These are phyloP conservation scores for Cocos nucifera DNA, from an alignment of 176 grass and related monocot genomes.

Conservation along the genomic window DNA sequence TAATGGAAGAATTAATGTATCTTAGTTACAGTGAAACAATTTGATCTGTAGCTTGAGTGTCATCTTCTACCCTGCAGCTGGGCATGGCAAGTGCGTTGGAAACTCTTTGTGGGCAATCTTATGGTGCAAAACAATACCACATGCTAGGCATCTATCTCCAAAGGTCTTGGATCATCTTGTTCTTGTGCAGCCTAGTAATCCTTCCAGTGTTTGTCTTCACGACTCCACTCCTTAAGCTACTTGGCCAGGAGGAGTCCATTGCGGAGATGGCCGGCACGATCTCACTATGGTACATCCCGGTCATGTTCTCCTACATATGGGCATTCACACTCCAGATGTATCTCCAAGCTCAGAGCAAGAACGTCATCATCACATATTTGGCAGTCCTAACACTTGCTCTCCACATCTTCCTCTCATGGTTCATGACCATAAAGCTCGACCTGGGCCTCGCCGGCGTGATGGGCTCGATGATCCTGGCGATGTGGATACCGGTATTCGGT, in stretches of 20 bases:
- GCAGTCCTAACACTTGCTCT: slow-evolving; percentile 44
- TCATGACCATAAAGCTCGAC: slow-evolving; percentile 20
- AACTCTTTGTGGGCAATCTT: slow-evolving; percentile 63
- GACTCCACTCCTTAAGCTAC: slow-evolving; percentile 29
- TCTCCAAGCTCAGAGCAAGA: slow-evolving; percentile 80
- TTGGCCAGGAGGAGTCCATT: slow-evolving; percentile 54
- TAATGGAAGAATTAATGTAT: too few relatives aligned
- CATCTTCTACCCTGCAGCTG: slow-evolving; percentile 24
- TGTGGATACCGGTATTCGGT: slow-evolving; percentile 51
- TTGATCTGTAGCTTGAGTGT: not conserved
- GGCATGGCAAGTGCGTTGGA: slow-evolving; percentile 79
- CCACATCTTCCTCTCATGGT: slow-evolving; percentile 52
- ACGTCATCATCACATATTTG: slow-evolving; percentile 54
- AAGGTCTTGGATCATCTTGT: slow-evolving; percentile 63
- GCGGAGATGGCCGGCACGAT: slow-evolving; percentile 35
- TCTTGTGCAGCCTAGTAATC: slow-evolving; percentile 7
- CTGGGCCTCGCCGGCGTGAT: slow-evolving; percentile 47
- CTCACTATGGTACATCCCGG: slow-evolving; percentile 56
- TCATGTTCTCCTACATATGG: slow-evolving; percentile 47
- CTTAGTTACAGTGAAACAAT: too few relatives aligned
- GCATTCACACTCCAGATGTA: slow-evolving; percentile 73
- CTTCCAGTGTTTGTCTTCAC: slow-evolving; percentile 58
- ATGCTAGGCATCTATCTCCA: slow-evolving; percentile 78
- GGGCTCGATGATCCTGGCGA: slow-evolving; percentile 43
- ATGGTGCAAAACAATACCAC: slow-evolving; percentile 52